Conservation (phyloP, 73 alveolate genomes). For the Symbiodinium pilosum region DNA sequence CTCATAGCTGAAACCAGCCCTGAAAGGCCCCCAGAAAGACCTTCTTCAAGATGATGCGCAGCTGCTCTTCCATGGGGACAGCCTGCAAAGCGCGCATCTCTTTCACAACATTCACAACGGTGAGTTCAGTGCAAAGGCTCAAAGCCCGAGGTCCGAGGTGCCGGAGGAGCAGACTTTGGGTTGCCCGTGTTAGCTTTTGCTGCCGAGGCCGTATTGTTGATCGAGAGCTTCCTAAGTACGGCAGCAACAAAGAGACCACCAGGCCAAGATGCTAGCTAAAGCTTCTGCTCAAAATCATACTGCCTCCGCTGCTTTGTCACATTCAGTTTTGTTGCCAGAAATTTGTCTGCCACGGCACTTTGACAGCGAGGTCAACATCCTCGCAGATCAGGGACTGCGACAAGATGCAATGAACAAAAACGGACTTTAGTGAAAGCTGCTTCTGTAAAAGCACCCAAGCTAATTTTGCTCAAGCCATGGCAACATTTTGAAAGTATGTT, state of each 20-base stretch:
- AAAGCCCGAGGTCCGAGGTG: background rate
- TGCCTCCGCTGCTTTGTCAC: no score
- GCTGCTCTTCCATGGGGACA: background rate
- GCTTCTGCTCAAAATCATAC: no score
- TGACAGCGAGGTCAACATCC: background rate
- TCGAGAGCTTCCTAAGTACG: background rate
- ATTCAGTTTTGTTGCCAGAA: background rate
- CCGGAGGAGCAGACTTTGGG: background rate
- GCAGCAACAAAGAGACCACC: no score
- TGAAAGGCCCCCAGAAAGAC: no score
- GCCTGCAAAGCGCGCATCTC: background rate
- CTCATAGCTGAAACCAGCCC: no score
- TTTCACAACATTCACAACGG: background rate
- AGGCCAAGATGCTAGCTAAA: no score
- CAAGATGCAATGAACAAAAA: background rate
- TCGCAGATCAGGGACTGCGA: background rate
- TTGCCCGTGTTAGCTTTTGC: background rate
- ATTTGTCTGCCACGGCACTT: background rate
- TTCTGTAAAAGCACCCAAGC: no score
- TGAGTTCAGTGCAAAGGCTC: no score
- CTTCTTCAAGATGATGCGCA: background rate
- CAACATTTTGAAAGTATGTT: background rate
- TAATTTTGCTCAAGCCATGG: background rate
- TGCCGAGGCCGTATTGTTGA: background rate
- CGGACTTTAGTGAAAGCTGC: no score